phyloP scores from a whole-genome alignment of 1,284 basidiomycete species.

The Microbotryomycetes sp. region DNA sequence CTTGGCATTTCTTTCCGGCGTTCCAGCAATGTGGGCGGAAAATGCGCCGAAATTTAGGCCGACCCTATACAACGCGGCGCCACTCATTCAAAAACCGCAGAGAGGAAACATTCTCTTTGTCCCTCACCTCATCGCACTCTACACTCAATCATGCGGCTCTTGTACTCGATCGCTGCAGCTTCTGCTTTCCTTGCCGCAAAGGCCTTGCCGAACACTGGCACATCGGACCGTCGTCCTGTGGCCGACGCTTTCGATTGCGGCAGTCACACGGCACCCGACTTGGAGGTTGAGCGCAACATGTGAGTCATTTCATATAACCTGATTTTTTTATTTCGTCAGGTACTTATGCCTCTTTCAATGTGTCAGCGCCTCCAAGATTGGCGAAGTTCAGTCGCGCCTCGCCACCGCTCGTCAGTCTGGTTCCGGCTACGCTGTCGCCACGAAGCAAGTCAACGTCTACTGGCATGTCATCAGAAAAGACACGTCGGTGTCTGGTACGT shows the following conservation, averaged over 20 bases:
- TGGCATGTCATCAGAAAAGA: slow-evolving; percentile 49
- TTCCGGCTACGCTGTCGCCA: not conserved
- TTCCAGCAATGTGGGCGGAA: no score
- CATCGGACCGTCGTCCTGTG: not conserved
- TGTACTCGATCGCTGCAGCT: not conserved
- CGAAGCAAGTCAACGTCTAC: slow-evolving; percentile 41
- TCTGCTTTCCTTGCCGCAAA: not conserved
- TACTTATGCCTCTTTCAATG: not conserved
- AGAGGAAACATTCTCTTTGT: no score
- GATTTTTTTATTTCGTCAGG: not conserved
- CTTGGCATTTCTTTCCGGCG: no score
- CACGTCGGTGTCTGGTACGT: slow-evolving; percentile 39
- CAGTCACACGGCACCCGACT: not conserved
- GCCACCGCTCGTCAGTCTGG: not conserved
- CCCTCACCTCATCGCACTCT: not conserved
- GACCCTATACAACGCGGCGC: no score
- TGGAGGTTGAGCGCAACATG: not conserved
- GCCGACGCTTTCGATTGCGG: not conserved
- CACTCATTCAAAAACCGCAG: no score
- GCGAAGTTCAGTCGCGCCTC: not conserved
- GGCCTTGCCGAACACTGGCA: not conserved
- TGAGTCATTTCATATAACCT: no score
- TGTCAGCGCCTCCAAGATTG: not conserved
- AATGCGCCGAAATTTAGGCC: no score
- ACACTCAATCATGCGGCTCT: not conserved